phyloP scores from a whole-genome alignment of 176 grass and related monocot genomes.

The Oryza officinalis region DNA sequence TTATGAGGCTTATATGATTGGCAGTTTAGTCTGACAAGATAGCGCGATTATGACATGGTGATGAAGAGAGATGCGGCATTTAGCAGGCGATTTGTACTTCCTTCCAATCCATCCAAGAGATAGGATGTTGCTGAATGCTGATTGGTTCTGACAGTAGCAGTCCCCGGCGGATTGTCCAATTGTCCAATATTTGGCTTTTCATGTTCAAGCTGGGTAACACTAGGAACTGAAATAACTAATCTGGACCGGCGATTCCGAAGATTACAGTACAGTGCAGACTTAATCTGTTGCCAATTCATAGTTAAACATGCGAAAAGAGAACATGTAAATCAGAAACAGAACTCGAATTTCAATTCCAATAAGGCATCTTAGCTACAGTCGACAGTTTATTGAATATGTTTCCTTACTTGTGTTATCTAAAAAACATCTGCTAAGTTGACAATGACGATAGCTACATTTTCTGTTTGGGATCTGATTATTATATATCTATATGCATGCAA shows the following conservation, averaged over 20 bases:
- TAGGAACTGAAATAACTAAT: neutral
- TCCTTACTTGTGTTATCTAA: neutral
- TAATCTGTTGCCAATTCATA: no score
- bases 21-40: neutral
- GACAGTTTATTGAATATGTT: no score
- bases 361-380: no score
- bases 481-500: neutral
- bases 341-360: neutral
- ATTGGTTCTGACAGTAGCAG: no score
- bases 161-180: neutral
- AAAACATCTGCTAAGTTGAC: neutral
- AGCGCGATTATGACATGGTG: neutral
- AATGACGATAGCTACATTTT: neutral
- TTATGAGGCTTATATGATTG: neutral
- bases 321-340: neutral
- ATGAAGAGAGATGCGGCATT: conserved; percentile 22
- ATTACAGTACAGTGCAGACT: no score
- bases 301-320: neutral
- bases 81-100: neutral
- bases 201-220: neutral
- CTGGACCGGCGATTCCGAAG: neutral
- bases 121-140: neutral
- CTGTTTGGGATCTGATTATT: neutral
- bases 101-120: neutral
- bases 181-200: neutral